These are phyloP conservation scores for Citrullus colocynthis DNA, from an alignment of 306 rosid species.

Conservation along the genomic window DNA sequence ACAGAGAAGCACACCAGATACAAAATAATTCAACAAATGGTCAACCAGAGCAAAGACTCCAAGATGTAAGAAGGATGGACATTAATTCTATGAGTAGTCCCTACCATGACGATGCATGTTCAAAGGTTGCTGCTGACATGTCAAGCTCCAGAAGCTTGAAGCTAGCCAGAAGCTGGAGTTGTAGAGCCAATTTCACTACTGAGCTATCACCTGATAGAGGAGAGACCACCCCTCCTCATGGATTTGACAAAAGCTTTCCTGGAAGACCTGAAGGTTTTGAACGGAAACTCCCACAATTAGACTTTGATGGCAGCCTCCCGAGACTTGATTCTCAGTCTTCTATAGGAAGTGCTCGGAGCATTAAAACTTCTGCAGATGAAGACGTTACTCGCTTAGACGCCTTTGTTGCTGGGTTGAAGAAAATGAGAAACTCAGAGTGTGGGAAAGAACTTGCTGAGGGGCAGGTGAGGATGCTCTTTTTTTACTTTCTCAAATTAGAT, in stretches of 20 bases:
- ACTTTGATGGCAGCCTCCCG: conserved; percentile 33
- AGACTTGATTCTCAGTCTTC: conserved; percentile 79
- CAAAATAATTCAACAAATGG: conserved; percentile 30
- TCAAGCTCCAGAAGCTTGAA: conserved; percentile 28
- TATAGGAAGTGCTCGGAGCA: conserved; percentile 50
- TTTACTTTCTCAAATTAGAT: neutral
- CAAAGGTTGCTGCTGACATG: conserved; percentile 22
- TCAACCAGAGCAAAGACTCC: conserved; percentile 23
- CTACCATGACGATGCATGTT: conserved; percentile 26
- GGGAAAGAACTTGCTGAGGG: conserved; percentile 55
- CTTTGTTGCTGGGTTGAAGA: conserved; percentile 80
- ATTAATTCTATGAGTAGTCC: conserved; percentile 27
- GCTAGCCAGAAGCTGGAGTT: conserved; percentile 84
- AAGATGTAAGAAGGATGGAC: conserved; percentile 21
- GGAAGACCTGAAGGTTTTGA: conserved; percentile 75
- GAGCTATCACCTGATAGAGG: conserved; percentile 38
- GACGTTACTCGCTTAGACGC: conserved; percentile 76
- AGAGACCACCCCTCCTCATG: conserved; percentile 60
- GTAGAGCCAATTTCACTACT: conserved; percentile 35
- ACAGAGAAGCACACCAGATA: conserved; percentile 27
- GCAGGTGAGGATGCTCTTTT: conserved; percentile 41
- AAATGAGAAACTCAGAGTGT: conserved; percentile 73
- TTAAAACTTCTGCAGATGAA: conserved; percentile 45
- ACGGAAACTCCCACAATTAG: conserved; percentile 40
- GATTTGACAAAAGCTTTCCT: conserved; percentile 50